Percentiles rank a stretch among this genome's conserved stretches.
Conservation (phyloP, 2,329 filamentous ascomycete genomes). For the Penicillium verrucosum region DNA sequence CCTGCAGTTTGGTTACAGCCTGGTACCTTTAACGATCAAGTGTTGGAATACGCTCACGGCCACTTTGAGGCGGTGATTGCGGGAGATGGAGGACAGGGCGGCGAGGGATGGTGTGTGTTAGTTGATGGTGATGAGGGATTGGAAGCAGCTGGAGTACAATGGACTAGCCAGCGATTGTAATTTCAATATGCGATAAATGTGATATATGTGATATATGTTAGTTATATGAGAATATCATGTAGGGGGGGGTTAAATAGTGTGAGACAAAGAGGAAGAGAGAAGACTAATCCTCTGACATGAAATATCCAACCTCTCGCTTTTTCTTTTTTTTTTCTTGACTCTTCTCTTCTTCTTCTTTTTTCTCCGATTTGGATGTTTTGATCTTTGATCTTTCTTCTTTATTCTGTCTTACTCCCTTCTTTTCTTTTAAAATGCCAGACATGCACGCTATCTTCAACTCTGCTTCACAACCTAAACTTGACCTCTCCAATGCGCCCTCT, state of each 20-base stretch:
- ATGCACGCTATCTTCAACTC: slow-evolving; percentile 35
- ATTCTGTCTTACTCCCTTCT: not conserved
- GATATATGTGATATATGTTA: too few relatives aligned
- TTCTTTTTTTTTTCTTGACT: not conserved
- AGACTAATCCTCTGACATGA: not conserved
- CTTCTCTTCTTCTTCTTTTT: slow-evolving; percentile 1
- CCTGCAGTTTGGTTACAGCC: slow-evolving; percentile 85
- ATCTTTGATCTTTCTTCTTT: not conserved
- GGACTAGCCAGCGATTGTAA: slow-evolving; percentile 43
- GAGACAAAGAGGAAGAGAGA: not conserved
- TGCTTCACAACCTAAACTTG: slow-evolving; percentile 38
- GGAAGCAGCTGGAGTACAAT: slow-evolving; percentile 56
- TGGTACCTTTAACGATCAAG: slow-evolving; percentile 76
- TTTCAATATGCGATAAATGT: not conserved
- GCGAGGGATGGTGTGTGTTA: slow-evolving; percentile 82
- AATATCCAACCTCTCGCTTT: slow-evolving; percentile 8
- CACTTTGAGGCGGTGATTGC: slow-evolving; percentile 69
- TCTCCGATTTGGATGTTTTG: slow-evolving; percentile 1
- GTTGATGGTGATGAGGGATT: slow-evolving; percentile 69
- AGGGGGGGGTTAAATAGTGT: slow-evolving; percentile 1
- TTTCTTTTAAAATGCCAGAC: slow-evolving; percentile 20
- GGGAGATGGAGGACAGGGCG: slow-evolving; percentile 62
- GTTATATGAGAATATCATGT: not conserved
- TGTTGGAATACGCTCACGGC: slow-evolving; percentile 64
- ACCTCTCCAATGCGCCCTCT: slow-evolving; percentile 37